Conservation (phyloP, 805 yeast species). For the Ogataea trehaloabstinens region DNA sequence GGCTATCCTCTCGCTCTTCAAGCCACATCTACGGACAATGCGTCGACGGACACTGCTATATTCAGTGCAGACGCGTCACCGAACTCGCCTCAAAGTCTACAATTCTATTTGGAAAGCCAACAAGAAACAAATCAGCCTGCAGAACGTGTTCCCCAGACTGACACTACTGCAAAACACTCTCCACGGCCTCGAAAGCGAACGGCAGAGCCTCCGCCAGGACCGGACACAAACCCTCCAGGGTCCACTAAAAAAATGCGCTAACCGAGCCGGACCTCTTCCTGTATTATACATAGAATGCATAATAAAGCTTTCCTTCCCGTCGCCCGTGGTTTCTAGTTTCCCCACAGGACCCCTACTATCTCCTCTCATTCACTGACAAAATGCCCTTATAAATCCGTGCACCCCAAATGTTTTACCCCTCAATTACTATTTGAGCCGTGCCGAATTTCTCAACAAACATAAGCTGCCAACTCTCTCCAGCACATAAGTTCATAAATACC, state of each 20-base stretch:
- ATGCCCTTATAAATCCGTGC: no score
- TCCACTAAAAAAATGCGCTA: neutral
- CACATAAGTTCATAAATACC: no score
- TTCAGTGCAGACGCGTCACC: no score
- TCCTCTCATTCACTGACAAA: neutral
- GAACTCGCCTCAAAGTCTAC: neutral
- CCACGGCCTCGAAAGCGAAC: neutral
- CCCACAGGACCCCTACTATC: neutral
- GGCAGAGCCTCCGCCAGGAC: neutral
- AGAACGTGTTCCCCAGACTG: neutral
- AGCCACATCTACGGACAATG: neutral
- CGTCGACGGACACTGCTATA: neutral
- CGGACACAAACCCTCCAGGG: neutral
- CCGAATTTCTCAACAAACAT: no score
- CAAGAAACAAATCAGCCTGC: neutral
- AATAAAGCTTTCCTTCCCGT: neutral
- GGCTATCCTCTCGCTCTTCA: conserved; percentile 30
- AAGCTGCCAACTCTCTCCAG: no score
- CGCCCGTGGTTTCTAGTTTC: neutral
- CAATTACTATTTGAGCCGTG: no score
- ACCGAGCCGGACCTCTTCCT: neutral
- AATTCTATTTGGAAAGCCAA: conserved; percentile 17
- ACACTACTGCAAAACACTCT: neutral
- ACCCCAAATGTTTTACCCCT: no score
- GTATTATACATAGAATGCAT: neutral